Evolutionary conservation across 345 rosid species (phyloP).

Genomic region (Eucalyptus curtisii): DNA sequence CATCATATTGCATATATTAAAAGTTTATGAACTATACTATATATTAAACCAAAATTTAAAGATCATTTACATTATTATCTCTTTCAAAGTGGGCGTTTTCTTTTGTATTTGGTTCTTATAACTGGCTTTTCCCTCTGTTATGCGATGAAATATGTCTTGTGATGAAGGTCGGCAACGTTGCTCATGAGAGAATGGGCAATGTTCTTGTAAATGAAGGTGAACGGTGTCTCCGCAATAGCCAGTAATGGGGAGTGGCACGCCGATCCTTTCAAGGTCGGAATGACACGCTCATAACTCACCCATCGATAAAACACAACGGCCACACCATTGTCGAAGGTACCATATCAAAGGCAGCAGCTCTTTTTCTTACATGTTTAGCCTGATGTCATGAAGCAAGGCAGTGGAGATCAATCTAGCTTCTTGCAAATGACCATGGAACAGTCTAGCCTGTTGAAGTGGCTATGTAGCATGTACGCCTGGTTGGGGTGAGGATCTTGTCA

Average conservation of each 20-base stretch:
- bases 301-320: no score
- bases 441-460: background rate
- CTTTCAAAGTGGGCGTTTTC: background rate
- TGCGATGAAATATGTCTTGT: background rate
- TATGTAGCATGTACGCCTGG: background rate
- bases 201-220: background rate
- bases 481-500: background rate
- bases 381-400: background rate
- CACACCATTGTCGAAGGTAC: no score
- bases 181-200: background rate
- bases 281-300: fast-evolving
- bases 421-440: background rate
- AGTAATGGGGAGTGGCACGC: fast-evolving
- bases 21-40: no score
- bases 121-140: background rate
- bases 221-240: fast-evolving
- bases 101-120: background rate
- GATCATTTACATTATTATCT: no score
- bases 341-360: no score
- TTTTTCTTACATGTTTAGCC: background rate
- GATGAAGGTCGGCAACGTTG: background rate
- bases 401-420: background rate
- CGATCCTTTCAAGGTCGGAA: fast-evolving
- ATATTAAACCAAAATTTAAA: no score
- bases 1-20: background rate